Evolutionary conservation across 2,329 filamentous ascomycete species (phyloP), one percentile per base, ranked within the genome.

Genomic region (Macroventuria anomochaeta): DNA sequence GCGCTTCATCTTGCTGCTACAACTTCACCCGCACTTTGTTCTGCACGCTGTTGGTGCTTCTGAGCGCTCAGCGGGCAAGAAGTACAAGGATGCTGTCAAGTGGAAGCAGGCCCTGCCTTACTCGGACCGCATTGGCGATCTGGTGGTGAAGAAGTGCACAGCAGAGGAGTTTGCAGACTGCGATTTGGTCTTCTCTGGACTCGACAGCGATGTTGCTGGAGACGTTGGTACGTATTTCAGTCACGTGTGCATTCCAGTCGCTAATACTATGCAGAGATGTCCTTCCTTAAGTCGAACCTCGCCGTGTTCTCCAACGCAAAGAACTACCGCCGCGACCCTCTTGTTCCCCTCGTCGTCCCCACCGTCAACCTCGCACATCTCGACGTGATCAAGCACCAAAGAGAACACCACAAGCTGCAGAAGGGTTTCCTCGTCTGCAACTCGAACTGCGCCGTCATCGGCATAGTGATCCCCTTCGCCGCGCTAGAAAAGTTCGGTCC

Each of bases 231-330:
- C 50, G 84, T 58, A 38, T 12, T 1, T 3, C n/a, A 26, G 5
- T 5, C 15, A 3, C 15, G 23, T 17, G 15, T 8, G 21, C 6
- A 28, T 6, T 5, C 13, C 18, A 11, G 17, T 1, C 10, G 15
- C 46, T 55, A 17, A 55, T 15, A 5, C 28, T 21, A 1, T 3
- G 55, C 51, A 68, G 93, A 97, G 77, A 90, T 90, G 84, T 90
- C 90, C 64, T 97, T 97, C 76, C 83, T 96, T 70, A 89, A 88
- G 72, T 88, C 91, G 57, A 88, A 96, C 70, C 86, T 97, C 44
- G 87, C 91, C 68, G 89, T 97, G 74, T 97, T 99, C 81, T 96
- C 92, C 68, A 99, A 97, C 76, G 93, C 95, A 44, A 97, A 97
- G 79, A 97, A 97, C 84, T 91, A 96, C 83, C 89, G 95, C 67